phyloP scores from a whole-genome alignment of 2,329 filamentous ascomycete species.

The Amylocarpus encephaloides region DNA sequence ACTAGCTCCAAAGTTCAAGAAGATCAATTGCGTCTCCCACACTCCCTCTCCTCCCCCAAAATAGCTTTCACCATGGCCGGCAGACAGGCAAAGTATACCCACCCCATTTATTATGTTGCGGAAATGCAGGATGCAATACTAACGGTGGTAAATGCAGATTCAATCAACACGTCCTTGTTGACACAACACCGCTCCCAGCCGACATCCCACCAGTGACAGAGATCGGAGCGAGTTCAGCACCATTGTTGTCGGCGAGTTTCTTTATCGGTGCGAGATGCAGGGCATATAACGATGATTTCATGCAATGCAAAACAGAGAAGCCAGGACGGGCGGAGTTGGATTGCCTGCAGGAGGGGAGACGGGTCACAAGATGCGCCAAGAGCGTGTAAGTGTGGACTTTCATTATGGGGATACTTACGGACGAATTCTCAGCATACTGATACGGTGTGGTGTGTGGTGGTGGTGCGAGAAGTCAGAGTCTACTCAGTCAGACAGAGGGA shows the following conservation, averaged over 20 bases:
- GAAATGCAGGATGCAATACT: slow-evolving; percentile 4
- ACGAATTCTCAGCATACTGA: background rate
- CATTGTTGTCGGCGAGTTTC: slow-evolving; percentile 84
- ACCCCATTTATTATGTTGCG: background rate
- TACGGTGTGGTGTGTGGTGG: background rate
- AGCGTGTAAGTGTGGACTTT: slow-evolving; percentile 72
- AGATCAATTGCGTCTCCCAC: slow-evolving; percentile 33
- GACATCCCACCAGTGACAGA: slow-evolving; percentile 90
- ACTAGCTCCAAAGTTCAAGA: slow-evolving; percentile 18
- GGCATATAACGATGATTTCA: slow-evolving; percentile 97
- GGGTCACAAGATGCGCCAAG: slow-evolving; percentile 91
- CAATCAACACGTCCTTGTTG: slow-evolving; percentile 87
- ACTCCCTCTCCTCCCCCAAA: slow-evolving; percentile 12
- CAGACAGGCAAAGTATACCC: slow-evolving; percentile 25
- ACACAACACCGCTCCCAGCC: slow-evolving; percentile 91
- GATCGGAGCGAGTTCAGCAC: slow-evolving; percentile 87
- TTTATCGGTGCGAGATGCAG: slow-evolving; percentile 96
- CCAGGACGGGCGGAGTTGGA: slow-evolving; percentile 87
- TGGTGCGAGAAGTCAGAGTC: background rate
- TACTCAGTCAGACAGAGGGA: background rate
- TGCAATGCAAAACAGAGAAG: slow-evolving; percentile 98
- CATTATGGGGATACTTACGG: slow-evolving; percentile 6
- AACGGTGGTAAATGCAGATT: slow-evolving; percentile 57
- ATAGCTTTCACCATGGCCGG: slow-evolving; percentile 27
- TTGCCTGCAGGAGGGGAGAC: slow-evolving; percentile 92